Evolutionary conservation across 805 yeast genomes (phyloP).

Genomic region (Metschnikowia arizonensis): DNA sequence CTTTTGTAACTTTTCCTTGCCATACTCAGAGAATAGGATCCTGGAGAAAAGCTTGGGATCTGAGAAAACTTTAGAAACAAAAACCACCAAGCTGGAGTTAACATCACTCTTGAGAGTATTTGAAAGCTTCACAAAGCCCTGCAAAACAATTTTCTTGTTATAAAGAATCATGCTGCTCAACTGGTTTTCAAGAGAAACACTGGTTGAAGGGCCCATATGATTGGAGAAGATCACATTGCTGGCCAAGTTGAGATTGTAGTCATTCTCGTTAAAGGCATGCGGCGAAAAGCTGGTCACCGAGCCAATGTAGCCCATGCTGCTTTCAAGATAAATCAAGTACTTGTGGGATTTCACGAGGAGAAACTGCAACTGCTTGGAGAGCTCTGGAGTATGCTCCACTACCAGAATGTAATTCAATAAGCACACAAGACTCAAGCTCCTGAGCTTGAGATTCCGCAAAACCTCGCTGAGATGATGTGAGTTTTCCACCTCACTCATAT

Average conservation of each 20-base stretch:
- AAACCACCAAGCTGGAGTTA: conserved; percentile 40
- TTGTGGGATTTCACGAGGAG: conserved; percentile 39
- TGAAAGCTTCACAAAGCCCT: conserved; percentile 33
- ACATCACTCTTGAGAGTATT: conserved; percentile 34
- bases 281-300: conserved; percentile 30
- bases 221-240: conserved; percentile 31
- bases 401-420: conserved; percentile 37
- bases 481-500: conserved; percentile 15
- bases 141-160: conserved; percentile 35
- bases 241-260: conserved; percentile 26
- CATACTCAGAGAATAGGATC: conserved; percentile 6
- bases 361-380: conserved; percentile 38
- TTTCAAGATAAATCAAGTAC: conserved; percentile 38
- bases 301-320: conserved; percentile 31
- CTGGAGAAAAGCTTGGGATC: conserved; percentile 32
- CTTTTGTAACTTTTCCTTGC: conserved; percentile 20
- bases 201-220: conserved; percentile 15
- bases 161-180: conserved; percentile 33
- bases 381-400: conserved; percentile 37
- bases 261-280: conserved; percentile 26
- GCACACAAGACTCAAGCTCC: conserved; percentile 38
- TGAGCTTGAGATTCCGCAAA: conserved; percentile 31
- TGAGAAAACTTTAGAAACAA: conserved; percentile 34
- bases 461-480: conserved; percentile 25
- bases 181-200: conserved; percentile 24